A percentile compares a stretch with the other conserved stretches of the same genome.
phyloP scores from a whole-genome alignment of 129 eudicot genomes.

The Pittosporum tobira region DNA sequence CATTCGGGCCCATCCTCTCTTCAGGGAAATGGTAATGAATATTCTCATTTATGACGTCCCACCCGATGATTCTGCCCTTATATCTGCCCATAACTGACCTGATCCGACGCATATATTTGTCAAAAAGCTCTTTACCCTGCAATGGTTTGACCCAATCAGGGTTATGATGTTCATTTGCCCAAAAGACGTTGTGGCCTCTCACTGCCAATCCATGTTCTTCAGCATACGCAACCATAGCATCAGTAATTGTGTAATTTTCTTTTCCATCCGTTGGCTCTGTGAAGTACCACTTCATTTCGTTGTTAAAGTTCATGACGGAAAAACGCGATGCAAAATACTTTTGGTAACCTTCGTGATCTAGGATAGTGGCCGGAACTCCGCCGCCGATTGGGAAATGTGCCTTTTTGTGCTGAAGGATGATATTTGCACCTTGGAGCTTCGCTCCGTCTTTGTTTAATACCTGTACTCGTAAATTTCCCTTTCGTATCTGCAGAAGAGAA shows the following conservation, averaged over 20 bases:
- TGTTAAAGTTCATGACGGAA: slow-evolving; percentile 20
- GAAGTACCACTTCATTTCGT: slow-evolving; percentile 29
- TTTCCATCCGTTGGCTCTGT: slow-evolving; percentile 10
- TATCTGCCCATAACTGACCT: slow-evolving; percentile 25
- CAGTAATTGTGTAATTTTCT: slow-evolving; percentile 27
- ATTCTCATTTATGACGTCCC: slow-evolving; percentile 58
- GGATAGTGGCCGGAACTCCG: slow-evolving; percentile 16
- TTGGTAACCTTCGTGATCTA: slow-evolving; percentile 26
- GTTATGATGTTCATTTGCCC: slow-evolving; percentile 14
- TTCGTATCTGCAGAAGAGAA: slow-evolving; percentile 28
- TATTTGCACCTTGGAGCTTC: slow-evolving; percentile 18
- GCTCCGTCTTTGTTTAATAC: slow-evolving; percentile 9
- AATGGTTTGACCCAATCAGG: slow-evolving; percentile 14
- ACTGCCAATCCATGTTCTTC: slow-evolving; percentile 13
- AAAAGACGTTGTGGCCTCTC: slow-evolving; percentile 31
- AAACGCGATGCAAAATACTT: slow-evolving; percentile 32
- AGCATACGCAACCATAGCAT: slow-evolving; percentile 27
- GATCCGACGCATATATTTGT: not conserved
- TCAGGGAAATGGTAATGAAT: slow-evolving; percentile 24
- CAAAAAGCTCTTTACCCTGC: not conserved
- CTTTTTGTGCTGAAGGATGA: slow-evolving; percentile 18
- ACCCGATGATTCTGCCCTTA: slow-evolving; percentile 22
- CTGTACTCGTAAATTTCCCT: slow-evolving; percentile 22
- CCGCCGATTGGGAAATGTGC: slow-evolving; percentile 28
- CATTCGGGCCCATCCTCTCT: slow-evolving; percentile 22